A percentile compares a stretch with the other conserved stretches of the same genome.
Conservation (phyloP, 352 stramenopile species). For the Globisporangium middletonii region DNA sequence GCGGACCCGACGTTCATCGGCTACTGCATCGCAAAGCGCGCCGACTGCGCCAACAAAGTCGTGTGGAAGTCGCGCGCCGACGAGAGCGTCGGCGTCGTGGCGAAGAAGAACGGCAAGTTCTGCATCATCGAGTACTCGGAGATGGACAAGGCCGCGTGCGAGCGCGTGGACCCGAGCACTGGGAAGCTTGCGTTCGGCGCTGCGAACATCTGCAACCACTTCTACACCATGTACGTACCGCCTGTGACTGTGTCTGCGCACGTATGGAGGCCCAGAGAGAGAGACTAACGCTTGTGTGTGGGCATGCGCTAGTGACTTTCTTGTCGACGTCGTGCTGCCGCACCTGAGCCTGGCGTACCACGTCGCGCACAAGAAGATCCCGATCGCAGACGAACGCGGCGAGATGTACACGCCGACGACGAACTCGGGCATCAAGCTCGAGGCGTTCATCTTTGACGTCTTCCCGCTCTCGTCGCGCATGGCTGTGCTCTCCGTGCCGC, state of each 20-base stretch:
- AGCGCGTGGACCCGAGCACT: constrained; percentile 46
- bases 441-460: constrained; percentile 99
- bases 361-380: constrained; percentile 97
- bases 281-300: not conserved
- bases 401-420: constrained; percentile 68
- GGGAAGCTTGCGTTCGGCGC: constrained; percentile 92
- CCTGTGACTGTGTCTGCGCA: not conserved
- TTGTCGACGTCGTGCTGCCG: constrained; percentile 85
- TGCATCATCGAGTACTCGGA: constrained; percentile 98
- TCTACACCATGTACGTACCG: constrained; percentile 87
- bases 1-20: constrained; percentile 96
- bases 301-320: constrained; percentile 34
- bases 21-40: constrained; percentile 90
- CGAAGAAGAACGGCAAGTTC: constrained; percentile 70
- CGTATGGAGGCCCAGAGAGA: not conserved
- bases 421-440: constrained; percentile 97
- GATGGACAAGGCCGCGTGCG: constrained; percentile 74
- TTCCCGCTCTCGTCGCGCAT: constrained; percentile 93
- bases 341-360: constrained; percentile 90
- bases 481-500: constrained; percentile 90
- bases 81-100: constrained; percentile 93
- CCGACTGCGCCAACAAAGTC: constrained; percentile 97
- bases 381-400: constrained; percentile 79
- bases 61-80: constrained; percentile 91
- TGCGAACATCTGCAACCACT: constrained; percentile 99